Evolutionary conservation across 805 yeast genomes (phyloP), one percentile per base, ranked within the genome.

Genomic region (Teunomyces panamensis): DNA sequence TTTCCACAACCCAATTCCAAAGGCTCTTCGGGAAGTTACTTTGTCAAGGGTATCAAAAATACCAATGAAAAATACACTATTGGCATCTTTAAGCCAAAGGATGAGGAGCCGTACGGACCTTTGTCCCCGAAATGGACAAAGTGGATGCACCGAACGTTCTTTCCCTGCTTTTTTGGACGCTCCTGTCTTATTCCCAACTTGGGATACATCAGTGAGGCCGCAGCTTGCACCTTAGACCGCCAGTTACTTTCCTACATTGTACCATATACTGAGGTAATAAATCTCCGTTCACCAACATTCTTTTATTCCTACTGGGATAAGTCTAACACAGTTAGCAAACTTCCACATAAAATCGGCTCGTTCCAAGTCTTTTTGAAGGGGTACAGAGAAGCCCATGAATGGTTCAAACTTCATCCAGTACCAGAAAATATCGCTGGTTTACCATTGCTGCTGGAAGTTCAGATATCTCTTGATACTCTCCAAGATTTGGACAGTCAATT

Each of bases 21-120:
- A 14, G 91, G 91, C 0, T 82, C 88, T 1, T 81, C 87, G 0
- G 91, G 91, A 1, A 79, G 85, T 46, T 85, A 85, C 58, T 85
- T 85, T 58, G 69, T 84, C 1, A 29, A 51, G 1, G 62, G 65
- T 30, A n/a, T 13, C 17, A 41, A 41, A 11, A 10, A n/a, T 5
- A 16, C n/a, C 34, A 14, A 24, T 33, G 27, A 20, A 9, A 20
- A 20, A 14, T 28, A 36, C 9, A 14, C 24, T 9, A 74, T 74
- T 11, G 90, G 84, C 0, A 82, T 85, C 2, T 85, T 85, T 69
- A 85, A 85, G 59, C 91, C 91, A 4, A 84, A 84, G 58, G 89
- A 85, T 62, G 91, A 85, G 61, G 90, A 85, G 55, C 91, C 90
- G 0, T 85, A 85, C 58, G 91, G 90, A 0, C 88, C 89, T 1